phyloP scores from a whole-genome alignment of 192 early-diverging fungal species.

The Backusella macrospora region DNA sequence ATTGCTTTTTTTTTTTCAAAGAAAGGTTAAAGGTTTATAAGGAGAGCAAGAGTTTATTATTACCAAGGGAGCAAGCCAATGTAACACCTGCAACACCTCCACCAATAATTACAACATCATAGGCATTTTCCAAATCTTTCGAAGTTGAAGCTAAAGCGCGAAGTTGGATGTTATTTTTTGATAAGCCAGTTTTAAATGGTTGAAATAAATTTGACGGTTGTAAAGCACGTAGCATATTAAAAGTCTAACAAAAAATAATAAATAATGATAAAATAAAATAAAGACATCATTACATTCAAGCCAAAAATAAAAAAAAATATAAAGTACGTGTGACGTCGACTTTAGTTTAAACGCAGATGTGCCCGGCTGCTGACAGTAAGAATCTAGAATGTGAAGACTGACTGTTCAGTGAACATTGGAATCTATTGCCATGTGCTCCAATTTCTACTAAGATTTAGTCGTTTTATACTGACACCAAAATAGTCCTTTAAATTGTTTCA shows the following conservation, averaged over 20 bases:
- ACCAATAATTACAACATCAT: conserved; percentile 89
- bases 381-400: no score
- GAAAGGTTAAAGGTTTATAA: not conserved
- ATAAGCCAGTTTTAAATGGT: not conserved
- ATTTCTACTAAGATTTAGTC: no score
- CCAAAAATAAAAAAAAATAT: no score
- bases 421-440: no score
- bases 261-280: not conserved
- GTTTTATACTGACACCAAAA: no score
- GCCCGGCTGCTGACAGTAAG: no score
- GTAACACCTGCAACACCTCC: conserved; percentile 91
- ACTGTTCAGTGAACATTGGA: no score
- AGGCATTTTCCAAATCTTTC: conserved; percentile 30
- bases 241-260: not conserved
- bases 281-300: no score
- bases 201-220: not conserved
- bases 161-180: not conserved
- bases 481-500: no score
- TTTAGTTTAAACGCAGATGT: no score
- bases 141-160: conserved; percentile 4
- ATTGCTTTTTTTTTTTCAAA: not conserved
- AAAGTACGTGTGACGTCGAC: no score
- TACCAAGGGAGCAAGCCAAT: conserved; percentile 77
- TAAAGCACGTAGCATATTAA: not conserved
- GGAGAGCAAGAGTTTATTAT: not conserved